phyloP scores from a whole-genome alignment of 805 yeast genomes.

The Saturnispora serradocipensis region DNA sequence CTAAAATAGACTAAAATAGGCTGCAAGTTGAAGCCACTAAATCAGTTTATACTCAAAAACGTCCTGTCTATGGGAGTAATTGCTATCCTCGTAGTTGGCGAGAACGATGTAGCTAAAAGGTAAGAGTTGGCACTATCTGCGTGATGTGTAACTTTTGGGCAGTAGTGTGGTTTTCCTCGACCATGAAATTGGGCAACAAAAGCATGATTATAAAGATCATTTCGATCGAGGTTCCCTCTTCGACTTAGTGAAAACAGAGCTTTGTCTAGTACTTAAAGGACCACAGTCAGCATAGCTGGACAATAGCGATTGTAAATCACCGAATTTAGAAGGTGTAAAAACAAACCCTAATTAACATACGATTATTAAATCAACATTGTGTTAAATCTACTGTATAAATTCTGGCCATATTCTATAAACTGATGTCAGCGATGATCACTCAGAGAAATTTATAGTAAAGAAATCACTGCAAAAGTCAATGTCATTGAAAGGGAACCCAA shows the following conservation, averaged over 20 bases:
- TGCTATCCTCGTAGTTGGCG: not conserved
- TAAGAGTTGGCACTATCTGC: not conserved
- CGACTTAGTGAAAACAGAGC: not conserved
- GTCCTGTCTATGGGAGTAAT: not conserved
- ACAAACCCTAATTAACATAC: not conserved
- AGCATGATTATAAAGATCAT: too few relatives aligned
- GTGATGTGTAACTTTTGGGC: not conserved
- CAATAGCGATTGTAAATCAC: not conserved
- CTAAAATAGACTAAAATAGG: not conserved
- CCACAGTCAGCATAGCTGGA: too few relatives aligned
- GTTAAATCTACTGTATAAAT: not conserved
- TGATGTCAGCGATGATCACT: not conserved
- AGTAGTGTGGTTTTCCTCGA: not conserved
- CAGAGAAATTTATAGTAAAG: not conserved
- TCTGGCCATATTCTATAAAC: not conserved
- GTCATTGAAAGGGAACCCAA: not conserved
- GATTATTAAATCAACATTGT: not conserved
- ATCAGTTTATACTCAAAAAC: not conserved
- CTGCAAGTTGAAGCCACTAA: not conserved
- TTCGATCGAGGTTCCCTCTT: too few relatives aligned
- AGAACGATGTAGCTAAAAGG: not conserved
- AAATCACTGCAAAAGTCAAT: not conserved
- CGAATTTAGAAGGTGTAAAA: not conserved
- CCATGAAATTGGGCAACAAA: too few relatives aligned
- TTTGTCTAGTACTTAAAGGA: too few relatives aligned